Conservation (phyloP, 129 eudicot species). For the Rutidosis leptorrhynchoides region DNA sequence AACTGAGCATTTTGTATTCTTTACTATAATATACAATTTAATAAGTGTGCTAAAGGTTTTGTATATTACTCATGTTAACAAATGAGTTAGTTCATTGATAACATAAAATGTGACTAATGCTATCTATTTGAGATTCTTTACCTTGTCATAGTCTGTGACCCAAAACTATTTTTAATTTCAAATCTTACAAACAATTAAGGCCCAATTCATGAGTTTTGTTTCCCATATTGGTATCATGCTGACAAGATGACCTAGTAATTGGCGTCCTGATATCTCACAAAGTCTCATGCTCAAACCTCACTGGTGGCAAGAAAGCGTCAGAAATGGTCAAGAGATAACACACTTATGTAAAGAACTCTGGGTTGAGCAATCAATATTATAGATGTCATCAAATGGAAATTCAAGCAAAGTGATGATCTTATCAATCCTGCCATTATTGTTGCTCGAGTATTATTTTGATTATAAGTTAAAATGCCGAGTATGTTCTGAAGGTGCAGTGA, state of each 20-base stretch:
- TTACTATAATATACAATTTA: slow-evolving; percentile 10
- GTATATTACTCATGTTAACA: background rate
- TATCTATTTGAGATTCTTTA: background rate
- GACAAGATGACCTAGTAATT: too few species aligned
- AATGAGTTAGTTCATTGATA: background rate
- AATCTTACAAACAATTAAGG: background rate
- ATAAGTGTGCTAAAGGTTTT: slow-evolving; percentile 10
- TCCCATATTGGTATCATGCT: background rate
- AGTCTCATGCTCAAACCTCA: too few species aligned
- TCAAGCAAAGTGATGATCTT: too few species aligned
- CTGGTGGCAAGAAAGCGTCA: too few species aligned
- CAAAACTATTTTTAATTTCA: background rate
- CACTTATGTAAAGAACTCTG: too few species aligned
- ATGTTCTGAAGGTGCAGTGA: background rate
- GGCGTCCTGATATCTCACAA: too few species aligned
- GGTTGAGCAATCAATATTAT: too few species aligned
- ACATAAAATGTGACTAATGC: background rate
- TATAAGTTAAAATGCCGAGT: too few species aligned
- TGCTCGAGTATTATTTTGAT: too few species aligned
- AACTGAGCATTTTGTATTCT: slow-evolving; percentile 14
- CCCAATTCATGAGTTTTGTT: background rate
- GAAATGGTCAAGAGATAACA: too few species aligned
- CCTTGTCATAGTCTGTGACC: background rate
- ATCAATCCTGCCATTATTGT: too few species aligned
- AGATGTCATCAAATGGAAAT: too few species aligned